Percentiles rank a stretch among this genome's conserved stretches.
phyloP scores from a whole-genome alignment of 1,284 basidiomycete genomes.

The Schizophyllum amplum region DNA sequence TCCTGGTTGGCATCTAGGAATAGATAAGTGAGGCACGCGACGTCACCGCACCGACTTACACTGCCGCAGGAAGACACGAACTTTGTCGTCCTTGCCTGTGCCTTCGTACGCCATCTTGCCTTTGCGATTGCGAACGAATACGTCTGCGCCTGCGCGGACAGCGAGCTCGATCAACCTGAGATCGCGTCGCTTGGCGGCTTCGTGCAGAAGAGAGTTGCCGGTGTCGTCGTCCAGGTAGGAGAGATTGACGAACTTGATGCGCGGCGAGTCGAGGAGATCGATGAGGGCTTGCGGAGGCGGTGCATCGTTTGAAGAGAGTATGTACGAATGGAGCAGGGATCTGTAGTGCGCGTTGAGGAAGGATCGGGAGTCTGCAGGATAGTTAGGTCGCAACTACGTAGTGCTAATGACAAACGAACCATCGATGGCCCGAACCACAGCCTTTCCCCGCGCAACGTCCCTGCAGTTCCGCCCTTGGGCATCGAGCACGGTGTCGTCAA shows the following conservation, averaged over 20 bases:
- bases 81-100: conserved; percentile 68
- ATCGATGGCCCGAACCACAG: conserved; percentile 68
- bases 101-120: conserved; percentile 75
- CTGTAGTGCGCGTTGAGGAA: conserved; percentile 75
- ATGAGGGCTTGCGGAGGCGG: conserved; percentile 45
- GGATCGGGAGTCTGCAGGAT: conserved; percentile 62
- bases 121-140: conserved; percentile 78
- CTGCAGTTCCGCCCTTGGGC: conserved; percentile 60
- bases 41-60: conserved; percentile 43
- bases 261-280: conserved; percentile 52
- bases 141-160: conserved; percentile 82
- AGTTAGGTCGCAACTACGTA: conserved; percentile 1
- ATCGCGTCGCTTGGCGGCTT: conserved; percentile 81
- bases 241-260: conserved; percentile 54
- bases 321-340: conserved; percentile 65
- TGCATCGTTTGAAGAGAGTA: conserved; percentile 45
- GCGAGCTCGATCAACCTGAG: conserved; percentile 77
- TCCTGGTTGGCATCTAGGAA: conserved; percentile 71
- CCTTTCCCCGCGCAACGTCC: conserved; percentile 71
- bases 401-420: conserved; percentile 47
- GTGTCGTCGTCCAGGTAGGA: conserved; percentile 71
- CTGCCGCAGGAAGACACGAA: conserved; percentile 80
- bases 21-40: not conserved
- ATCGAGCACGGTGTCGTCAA: conserved; percentile 80
- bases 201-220: conserved; percentile 79